Evolutionary conservation across 352 stramenopile genomes (phyloP).

Genomic region (Phytopythium sindhum): DNA sequence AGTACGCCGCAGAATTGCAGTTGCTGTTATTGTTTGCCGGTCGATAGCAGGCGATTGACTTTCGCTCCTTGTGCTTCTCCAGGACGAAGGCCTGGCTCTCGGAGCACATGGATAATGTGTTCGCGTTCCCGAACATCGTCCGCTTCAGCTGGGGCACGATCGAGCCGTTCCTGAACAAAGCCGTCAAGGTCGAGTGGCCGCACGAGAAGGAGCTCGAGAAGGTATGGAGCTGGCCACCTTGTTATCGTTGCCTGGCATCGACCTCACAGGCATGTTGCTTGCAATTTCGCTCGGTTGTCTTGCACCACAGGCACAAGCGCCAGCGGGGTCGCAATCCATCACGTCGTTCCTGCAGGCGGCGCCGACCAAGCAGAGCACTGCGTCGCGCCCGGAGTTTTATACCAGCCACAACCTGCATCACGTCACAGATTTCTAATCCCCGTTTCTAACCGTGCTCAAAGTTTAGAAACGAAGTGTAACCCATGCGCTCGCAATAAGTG

Average conservation of each 20-base stretch:
- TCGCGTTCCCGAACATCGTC: slow-evolving; percentile 91
- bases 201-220: slow-evolving; percentile 69
- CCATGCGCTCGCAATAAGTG: not conserved
- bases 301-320: slow-evolving; percentile 40
- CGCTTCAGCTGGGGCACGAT: slow-evolving; percentile 92
- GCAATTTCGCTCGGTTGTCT: not conserved
- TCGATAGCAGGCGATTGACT: slow-evolving; percentile 2
- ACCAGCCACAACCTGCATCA: slow-evolving; percentile 49
- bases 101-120: slow-evolving; percentile 81
- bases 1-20: slow-evolving; percentile 34
- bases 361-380: slow-evolving; percentile 19
- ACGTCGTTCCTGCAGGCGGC: slow-evolving; percentile 64
- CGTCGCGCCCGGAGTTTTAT: slow-evolving; percentile 48
- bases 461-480: not conserved
- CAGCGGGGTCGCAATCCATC: slow-evolving; percentile 71
- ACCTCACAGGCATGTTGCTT: slow-evolving; percentile 4
- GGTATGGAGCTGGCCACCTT: slow-evolving; percentile 13
- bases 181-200: slow-evolving; percentile 61
- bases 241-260: not conserved
- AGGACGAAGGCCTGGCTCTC: slow-evolving; percentile 88
- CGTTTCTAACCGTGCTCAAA: not conserved
- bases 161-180: slow-evolving; percentile 48
- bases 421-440: slow-evolving; percentile 62
- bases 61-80: not conserved
- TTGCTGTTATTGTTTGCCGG: not conserved